These are phyloP conservation scores for Cenchrus purpureus DNA, from an alignment of 176 grass and related monocot genomes.

Conservation along the genomic window DNA sequence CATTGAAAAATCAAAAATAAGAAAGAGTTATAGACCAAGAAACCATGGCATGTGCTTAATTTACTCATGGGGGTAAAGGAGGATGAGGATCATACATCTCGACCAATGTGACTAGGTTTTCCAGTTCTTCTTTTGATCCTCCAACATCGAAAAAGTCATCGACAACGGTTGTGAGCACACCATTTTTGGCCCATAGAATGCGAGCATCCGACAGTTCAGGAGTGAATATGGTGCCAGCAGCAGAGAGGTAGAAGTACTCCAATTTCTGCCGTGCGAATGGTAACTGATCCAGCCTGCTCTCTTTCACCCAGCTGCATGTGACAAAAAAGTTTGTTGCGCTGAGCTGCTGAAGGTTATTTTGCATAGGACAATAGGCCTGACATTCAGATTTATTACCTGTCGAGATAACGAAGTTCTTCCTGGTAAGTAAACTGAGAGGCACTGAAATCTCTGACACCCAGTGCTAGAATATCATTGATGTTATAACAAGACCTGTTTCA, in stretches of 20 bases:
- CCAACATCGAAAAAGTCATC: constrained; percentile 87
- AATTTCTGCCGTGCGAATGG: constrained; percentile 72
- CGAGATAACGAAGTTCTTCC: constrained; percentile 17
- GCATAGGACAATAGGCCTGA: background rate
- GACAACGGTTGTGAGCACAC: constrained; percentile 61
- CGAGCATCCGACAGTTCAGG: constrained; percentile 63
- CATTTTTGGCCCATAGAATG: constrained; percentile 68
- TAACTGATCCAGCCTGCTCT: constrained; percentile 64
- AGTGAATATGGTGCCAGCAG: constrained; percentile 61
- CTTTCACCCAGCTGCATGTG: constrained; percentile 65
- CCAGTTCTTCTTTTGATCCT: constrained; percentile 73
- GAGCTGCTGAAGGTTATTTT: background rate
- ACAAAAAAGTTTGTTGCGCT: constrained; percentile 5
- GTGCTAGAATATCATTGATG: constrained; percentile 50
- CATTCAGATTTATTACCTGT: background rate
- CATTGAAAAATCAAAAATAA: background rate
- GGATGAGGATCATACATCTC: constrained; percentile 50
- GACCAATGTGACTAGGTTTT: constrained; percentile 61
- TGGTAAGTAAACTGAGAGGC: constrained; percentile 55
- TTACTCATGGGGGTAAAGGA: background rate
- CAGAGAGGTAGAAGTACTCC: constrained; percentile 71
- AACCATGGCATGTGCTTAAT: background rate
- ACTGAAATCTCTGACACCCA: constrained; percentile 60
- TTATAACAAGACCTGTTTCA: constrained; percentile 47
- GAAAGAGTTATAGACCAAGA: background rate